Conservation (phyloP, 768 basidiomycete species). For the Lyophyllum atratum region DNA sequence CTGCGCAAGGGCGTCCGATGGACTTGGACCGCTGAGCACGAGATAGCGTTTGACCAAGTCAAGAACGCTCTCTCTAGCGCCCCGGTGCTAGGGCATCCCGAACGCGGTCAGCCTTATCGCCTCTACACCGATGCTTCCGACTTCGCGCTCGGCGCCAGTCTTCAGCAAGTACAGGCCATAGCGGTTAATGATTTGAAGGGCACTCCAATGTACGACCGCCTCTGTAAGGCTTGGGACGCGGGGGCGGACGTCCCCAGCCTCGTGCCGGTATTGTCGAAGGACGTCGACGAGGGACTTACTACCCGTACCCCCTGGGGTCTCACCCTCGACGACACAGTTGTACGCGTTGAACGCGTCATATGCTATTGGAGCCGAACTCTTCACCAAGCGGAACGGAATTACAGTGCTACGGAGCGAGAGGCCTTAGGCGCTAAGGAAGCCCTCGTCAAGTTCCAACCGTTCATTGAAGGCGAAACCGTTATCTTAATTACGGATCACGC, state of each 20-base stretch:
- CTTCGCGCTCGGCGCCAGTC: slow-evolving; percentile 25
- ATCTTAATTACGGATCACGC: slow-evolving; percentile 26
- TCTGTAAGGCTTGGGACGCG: neutral
- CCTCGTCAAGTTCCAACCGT: slow-evolving; percentile 34
- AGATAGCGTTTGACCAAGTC: slow-evolving; percentile 22
- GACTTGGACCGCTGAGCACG: slow-evolving; percentile 23
- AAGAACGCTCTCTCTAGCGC: slow-evolving; percentile 31
- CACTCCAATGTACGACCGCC: slow-evolving; percentile 24
- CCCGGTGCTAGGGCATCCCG: slow-evolving; percentile 33
- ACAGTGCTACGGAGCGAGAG: slow-evolving; percentile 28
- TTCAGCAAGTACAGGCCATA: slow-evolving; percentile 36
- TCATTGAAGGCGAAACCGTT: slow-evolving; percentile 34
- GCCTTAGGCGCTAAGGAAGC: slow-evolving; percentile 21
- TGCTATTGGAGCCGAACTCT: slow-evolving; percentile 29
- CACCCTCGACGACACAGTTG: slow-evolving; percentile 24
- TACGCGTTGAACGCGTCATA: slow-evolving; percentile 31
- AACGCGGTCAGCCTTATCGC: slow-evolving; percentile 29
- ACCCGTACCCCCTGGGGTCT: neutral
- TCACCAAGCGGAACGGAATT: slow-evolving; percentile 27
- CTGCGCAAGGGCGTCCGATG: slow-evolving; percentile 27
- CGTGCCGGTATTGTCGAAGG: neutral
- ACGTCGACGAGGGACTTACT: neutral
- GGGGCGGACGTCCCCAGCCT: neutral
- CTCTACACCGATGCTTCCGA: slow-evolving; percentile 38
- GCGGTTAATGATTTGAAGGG: slow-evolving; percentile 26